phyloP scores from a whole-genome alignment of 139 green algal genomes.

The Spirogloea muscicola region DNA sequence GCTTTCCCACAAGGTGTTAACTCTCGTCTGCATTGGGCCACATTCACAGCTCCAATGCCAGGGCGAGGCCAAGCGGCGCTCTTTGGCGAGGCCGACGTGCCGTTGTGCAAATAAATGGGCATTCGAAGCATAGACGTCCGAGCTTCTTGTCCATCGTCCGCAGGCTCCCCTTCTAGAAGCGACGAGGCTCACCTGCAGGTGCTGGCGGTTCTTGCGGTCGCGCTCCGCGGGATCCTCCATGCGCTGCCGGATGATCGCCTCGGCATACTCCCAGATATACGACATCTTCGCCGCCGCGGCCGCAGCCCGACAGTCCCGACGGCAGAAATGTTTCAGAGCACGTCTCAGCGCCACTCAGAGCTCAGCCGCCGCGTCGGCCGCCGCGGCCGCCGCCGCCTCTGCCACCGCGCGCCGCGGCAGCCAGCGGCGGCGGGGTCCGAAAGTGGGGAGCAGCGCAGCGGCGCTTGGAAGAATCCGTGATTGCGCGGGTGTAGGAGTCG shows the following conservation, averaged over 20 bases:
- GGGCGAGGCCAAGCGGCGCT: neutral
- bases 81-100: neutral
- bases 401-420: too few species aligned
- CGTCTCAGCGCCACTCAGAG: too few species aligned
- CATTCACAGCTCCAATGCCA: neutral
- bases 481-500: too few species aligned
- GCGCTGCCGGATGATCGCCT: slow-evolving; percentile 26
- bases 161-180: neutral
- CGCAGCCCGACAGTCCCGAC: too few species aligned
- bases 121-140: too few species aligned
- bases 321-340: too few species aligned
- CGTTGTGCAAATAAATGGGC: too few species aligned
- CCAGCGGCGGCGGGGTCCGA: too few species aligned
- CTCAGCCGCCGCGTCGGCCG: too few species aligned
- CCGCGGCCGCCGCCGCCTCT: too few species aligned
- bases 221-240: slow-evolving; percentile 40
- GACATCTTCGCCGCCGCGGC: slow-evolving; percentile 9
- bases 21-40: neutral
- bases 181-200: slow-evolving; percentile 8
- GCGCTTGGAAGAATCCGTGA: too few species aligned
- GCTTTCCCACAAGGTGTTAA: neutral
- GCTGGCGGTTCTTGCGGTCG: slow-evolving; percentile 20
- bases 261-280: slow-evolving; percentile 39
- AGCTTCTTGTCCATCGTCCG: neutral
- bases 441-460: too few species aligned